A percentile compares a stretch with the other conserved stretches of the same genome.
Evolutionary conservation across 352 stramenopile genomes (phyloP).

Genomic region (Phytophthora rubi): DNA sequence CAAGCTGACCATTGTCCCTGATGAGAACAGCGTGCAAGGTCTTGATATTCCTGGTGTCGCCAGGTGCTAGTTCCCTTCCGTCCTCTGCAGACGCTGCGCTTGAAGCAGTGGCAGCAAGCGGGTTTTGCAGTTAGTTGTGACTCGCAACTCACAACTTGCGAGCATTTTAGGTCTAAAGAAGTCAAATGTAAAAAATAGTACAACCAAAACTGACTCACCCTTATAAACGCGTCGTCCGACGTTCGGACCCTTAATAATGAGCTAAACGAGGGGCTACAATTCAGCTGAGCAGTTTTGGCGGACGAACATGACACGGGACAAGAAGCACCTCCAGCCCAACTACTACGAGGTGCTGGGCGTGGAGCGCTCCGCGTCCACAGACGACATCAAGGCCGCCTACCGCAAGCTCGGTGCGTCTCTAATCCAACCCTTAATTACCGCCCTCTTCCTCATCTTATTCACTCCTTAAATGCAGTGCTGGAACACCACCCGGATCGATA

Average conservation of each 20-base stretch:
- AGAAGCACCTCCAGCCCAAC: slow-evolving; percentile 45
- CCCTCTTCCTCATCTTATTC: neutral
- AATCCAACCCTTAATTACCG: neutral
- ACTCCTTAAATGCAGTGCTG: slow-evolving; percentile 46
- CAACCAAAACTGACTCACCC: slow-evolving; percentile 27
- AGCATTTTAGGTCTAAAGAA: slow-evolving; percentile 26
- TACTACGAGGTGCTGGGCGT: slow-evolving; percentile 75
- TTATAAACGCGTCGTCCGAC: neutral
- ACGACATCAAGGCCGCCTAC: slow-evolving; percentile 83
- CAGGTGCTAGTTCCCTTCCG: slow-evolving; percentile 19
- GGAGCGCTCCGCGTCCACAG: slow-evolving; percentile 58
- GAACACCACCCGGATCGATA: slow-evolving; percentile 77
- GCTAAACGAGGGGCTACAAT: slow-evolving; percentile 14
- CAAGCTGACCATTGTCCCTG: neutral
- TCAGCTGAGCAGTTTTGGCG: neutral
- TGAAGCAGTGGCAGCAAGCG: slow-evolving; percentile 26
- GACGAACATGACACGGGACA: slow-evolving; percentile 20
- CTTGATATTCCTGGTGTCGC: slow-evolving; percentile 19
- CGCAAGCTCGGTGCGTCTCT: slow-evolving; percentile 65
- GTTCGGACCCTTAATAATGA: neutral
- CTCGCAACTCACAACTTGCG: slow-evolving; percentile 6
- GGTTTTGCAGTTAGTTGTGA: slow-evolving; percentile 29
- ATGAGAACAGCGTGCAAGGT: slow-evolving; percentile 3
- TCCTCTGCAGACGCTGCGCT: slow-evolving; percentile 21
- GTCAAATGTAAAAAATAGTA: slow-evolving; percentile 37